Base-by-base conservation (phyloP, 2,329 filamentous ascomycete genomes). In the Aspergillus sojae region DNA sequence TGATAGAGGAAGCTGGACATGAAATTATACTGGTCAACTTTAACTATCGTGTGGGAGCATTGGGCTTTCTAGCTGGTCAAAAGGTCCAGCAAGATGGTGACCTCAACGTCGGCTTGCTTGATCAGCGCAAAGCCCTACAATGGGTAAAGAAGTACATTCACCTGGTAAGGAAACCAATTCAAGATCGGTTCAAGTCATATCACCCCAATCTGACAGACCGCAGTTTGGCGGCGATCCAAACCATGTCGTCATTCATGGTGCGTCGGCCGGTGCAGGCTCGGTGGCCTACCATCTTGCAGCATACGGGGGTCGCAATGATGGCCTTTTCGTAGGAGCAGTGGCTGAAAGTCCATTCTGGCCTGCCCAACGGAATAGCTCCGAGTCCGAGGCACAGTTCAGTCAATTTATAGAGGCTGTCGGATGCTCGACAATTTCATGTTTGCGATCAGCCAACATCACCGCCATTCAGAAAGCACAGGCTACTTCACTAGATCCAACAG, bases 1-100 rank as follows among this genome's bases (percentile, higher is more conserved):
- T 92, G 0, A 80, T 88, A 12, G 72, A 79, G 4, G 86, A 85
- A 1, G 84, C 85, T 23, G 81, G 83, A 16, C 76, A 84, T 57
- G 80, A 84, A 45, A 87, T 92, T 32, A 77, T 93, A 0, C 85
- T 92, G 0, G 89, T 93, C 2, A 88, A 83, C 14, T 84, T 91
- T 76, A 93, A 92, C 75, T 93, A 93, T 73, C 83, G 88, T 7
- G 85, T 91, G 7, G 87, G 87, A 0, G 77, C 86, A 0, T 85
- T 85, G 68, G 89, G 88, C 0, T 91, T 90, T 67, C 79, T 91
- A 1, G 84, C 86, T 0, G 83, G 86, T 54, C 82, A 86, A 45
- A 78, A 83, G 34, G 80, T 90, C 11, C 81, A 82, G 43, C 71
- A 77, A 5, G 77, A 86, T 66, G 88, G 88, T 0, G 81, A 84